These are phyloP conservation scores for Herpotrichia juniperi DNA, from an alignment of 2,329 filamentous ascomycete genomes.

Conservation along the genomic window DNA sequence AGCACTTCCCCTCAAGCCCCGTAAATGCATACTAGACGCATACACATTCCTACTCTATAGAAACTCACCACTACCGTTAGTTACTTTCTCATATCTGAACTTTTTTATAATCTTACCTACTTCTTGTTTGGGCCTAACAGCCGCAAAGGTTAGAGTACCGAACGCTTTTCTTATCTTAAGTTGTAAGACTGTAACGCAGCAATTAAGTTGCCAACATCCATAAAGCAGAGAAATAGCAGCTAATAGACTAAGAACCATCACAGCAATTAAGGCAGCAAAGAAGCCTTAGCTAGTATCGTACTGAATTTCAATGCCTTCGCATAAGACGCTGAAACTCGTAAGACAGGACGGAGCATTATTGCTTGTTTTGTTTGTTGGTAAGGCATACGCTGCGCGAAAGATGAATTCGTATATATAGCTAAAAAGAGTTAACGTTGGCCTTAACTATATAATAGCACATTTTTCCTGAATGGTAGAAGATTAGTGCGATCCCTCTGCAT, in stretches of 20 bases:
- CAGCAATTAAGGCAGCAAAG: slow-evolving; percentile 9
- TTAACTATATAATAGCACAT: slow-evolving; percentile 12
- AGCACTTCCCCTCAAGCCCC: neutral
- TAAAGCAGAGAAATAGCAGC: slow-evolving; percentile 14
- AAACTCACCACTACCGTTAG: slow-evolving; percentile 18
- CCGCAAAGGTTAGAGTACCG: slow-evolving; percentile 13
- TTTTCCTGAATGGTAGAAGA: neutral
- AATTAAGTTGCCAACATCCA: slow-evolving; percentile 21
- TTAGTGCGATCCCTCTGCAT: neutral
- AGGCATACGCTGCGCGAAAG: slow-evolving; percentile 13
- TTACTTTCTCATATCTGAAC: slow-evolving; percentile 18
- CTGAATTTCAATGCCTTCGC: slow-evolving; percentile 10
- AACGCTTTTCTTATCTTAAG: slow-evolving; percentile 22
- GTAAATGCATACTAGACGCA: slow-evolving; percentile 3
- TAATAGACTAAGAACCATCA: slow-evolving; percentile 15
- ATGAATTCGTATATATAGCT: slow-evolving; percentile 9
- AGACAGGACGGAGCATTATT: neutral
- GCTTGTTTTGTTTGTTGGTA: neutral
- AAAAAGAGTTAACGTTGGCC: slow-evolving; percentile 10
- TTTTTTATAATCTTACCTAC: slow-evolving; percentile 13
- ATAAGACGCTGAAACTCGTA: slow-evolving; percentile 11
- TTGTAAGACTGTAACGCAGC: slow-evolving; percentile 14
- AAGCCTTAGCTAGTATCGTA: slow-evolving; percentile 14
- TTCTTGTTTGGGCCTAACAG: slow-evolving; percentile 16
- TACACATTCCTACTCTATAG: slow-evolving; percentile 20